phyloP scores from a whole-genome alignment of 2,329 filamentous ascomycete species.

The Periconia macrospinosa region DNA sequence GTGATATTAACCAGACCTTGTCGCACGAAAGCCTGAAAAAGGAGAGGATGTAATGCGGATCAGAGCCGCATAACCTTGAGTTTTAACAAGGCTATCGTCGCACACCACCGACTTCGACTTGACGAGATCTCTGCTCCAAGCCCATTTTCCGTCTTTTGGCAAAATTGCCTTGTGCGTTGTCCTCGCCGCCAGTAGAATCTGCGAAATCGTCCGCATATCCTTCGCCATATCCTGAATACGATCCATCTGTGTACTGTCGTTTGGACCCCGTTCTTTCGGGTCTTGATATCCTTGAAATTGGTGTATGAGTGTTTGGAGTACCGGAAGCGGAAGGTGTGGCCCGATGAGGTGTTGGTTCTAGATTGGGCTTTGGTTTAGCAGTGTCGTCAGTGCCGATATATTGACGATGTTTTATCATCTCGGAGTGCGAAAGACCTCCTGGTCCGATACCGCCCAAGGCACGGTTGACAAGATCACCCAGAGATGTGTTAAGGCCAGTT shows the following conservation, averaged over 20 bases:
- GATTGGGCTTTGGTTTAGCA: constrained; percentile 28
- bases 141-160: constrained; percentile 39
- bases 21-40: background rate
- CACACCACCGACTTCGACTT: constrained; percentile 39
- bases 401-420: constrained; percentile 46
- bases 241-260: constrained; percentile 73
- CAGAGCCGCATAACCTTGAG: background rate
- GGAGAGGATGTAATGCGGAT: background rate
- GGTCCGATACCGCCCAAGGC: constrained; percentile 47
- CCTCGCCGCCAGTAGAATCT: constrained; percentile 72
- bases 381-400: constrained; percentile 50
- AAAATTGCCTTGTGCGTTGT: constrained; percentile 50
- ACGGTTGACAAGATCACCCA: constrained; percentile 40
- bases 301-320: constrained; percentile 37
- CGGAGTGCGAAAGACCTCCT: constrained; percentile 45
- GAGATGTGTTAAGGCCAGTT: constrained; percentile 23
- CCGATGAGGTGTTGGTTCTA: constrained; percentile 25
- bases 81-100: constrained; percentile 28
- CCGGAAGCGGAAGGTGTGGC: constrained; percentile 19
- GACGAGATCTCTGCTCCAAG: constrained; percentile 38
- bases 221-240: constrained; percentile 74
- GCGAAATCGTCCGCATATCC: constrained; percentile 71
- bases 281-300: constrained; percentile 52
- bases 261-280: constrained; percentile 71
- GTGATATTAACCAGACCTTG: background rate